Evolutionary conservation across 768 basidiomycete species (phyloP).

Genomic region (Mycena galopus): DNA sequence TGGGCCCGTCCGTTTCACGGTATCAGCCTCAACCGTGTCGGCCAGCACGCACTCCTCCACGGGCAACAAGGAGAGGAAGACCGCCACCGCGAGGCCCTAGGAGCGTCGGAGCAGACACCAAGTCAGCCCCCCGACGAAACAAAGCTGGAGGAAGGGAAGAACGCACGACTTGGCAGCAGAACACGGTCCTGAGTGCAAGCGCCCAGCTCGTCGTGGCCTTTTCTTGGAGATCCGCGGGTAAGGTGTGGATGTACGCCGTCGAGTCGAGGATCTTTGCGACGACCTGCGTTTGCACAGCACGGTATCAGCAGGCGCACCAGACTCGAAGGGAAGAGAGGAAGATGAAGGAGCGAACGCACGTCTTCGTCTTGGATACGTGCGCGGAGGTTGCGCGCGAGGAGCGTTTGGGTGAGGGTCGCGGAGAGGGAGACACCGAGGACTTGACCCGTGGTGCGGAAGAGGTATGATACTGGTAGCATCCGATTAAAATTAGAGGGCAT

Average conservation of each 20-base stretch:
- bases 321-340: not conserved
- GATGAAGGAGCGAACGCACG: constrained; percentile 42
- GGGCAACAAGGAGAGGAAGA: constrained; percentile 30
- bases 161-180: constrained; percentile 63
- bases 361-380: constrained; percentile 69
- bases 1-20: constrained; percentile 2
- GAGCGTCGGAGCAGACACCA: not conserved
- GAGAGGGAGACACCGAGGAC: constrained; percentile 80
- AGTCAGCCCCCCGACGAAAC: not conserved
- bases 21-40: constrained; percentile 21
- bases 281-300: constrained; percentile 45
- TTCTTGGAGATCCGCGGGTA: constrained; percentile 53
- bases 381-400: constrained; percentile 66
- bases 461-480: constrained; percentile 67
- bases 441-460: constrained; percentile 81
- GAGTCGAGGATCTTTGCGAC: constrained; percentile 62
- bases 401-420: constrained; percentile 71
- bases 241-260: constrained; percentile 62
- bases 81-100: constrained; percentile 19
- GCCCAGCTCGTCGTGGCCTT: constrained; percentile 67
- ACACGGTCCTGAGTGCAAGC: constrained; percentile 65
- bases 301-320: not conserved
- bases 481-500: not conserved
- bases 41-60: constrained; percentile 31
- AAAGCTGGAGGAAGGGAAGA: constrained; percentile 51